Conservation (phyloP, 768 basidiomycete species). For the Pulveroboletus sp. region DNA sequence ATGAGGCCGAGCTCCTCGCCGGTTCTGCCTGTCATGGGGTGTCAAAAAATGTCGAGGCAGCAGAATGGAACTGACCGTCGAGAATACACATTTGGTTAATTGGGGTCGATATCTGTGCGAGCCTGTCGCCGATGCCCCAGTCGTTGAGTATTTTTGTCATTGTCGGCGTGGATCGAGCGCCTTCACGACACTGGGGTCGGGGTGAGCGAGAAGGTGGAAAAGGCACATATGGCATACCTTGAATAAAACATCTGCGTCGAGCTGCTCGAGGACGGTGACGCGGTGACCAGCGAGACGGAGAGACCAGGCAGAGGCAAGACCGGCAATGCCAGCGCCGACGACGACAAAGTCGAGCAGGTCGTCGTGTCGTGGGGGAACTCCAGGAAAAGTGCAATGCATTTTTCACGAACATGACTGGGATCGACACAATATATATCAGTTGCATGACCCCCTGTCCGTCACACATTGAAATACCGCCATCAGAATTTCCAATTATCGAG, state of each 20-base stretch:
- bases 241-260: slow-evolving; percentile 36
- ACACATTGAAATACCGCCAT: too few relatives aligned
- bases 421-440: too few relatives aligned
- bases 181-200: slow-evolving; percentile 30
- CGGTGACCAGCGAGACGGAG: slow-evolving; percentile 54
- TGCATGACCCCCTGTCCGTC: too few relatives aligned
- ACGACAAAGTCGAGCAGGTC: slow-evolving; percentile 21
- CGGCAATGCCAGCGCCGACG: slow-evolving; percentile 40
- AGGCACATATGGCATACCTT: slow-evolving; percentile 27
- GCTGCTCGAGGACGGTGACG: slow-evolving; percentile 53
- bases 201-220: not conserved
- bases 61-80: slow-evolving; percentile 8
- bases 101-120: slow-evolving; percentile 33
- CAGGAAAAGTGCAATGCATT: too few relatives aligned
- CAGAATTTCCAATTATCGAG: too few relatives aligned
- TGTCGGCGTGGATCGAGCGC: slow-evolving; percentile 49
- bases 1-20: slow-evolving; percentile 44
- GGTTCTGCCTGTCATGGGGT: slow-evolving; percentile 32
- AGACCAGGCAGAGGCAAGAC: slow-evolving; percentile 53
- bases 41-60: not conserved
- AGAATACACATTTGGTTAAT: slow-evolving; percentile 15
- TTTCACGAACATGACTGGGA: too few relatives aligned
- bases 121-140: slow-evolving; percentile 49
- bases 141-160: slow-evolving; percentile 51
- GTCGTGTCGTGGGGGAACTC: slow-evolving; percentile 3